A percentile compares a stretch with the other conserved stretches of the same genome.
Conservation (phyloP, 805 yeast genomes). For the Starmerella potacharoeniae region DNA sequence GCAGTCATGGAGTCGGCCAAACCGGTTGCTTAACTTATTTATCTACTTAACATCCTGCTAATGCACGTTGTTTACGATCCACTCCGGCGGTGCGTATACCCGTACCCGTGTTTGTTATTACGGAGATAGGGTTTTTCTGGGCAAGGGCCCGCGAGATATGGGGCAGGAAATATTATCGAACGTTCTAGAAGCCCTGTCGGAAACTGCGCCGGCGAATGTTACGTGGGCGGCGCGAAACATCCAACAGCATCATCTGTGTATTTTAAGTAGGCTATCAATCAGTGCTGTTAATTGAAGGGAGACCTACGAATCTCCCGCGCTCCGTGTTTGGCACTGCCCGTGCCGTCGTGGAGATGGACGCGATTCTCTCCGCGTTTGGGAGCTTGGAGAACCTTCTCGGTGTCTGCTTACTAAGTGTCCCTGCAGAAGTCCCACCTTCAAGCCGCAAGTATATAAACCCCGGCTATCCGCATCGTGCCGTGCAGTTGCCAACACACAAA, state of each 20-base stretch:
- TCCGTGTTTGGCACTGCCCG: too few relatives aligned
- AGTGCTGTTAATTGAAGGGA: too few relatives aligned
- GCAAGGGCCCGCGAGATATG: background rate
- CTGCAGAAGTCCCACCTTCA: background rate
- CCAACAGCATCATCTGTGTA: too few relatives aligned
- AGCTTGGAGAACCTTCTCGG: conserved; percentile 17
- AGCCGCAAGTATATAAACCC: conserved; percentile 12
- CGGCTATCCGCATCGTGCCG: background rate
- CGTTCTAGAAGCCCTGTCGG: background rate
- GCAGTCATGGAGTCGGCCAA: background rate
- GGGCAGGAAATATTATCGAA: background rate
- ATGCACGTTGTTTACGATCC: background rate
- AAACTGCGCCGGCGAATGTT: too few relatives aligned
- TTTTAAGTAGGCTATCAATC: too few relatives aligned
- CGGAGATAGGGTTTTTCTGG: background rate
- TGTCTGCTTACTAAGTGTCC: background rate
- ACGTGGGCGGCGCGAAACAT: too few relatives aligned
- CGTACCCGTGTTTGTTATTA: background rate
- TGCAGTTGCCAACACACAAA: background rate
- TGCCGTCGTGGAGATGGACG: background rate
- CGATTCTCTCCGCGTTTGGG: background rate
- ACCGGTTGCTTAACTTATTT: background rate
- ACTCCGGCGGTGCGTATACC: background rate
- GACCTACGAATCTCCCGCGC: too few relatives aligned
- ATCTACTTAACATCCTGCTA: background rate